Base-by-base conservation (phyloP, 2,329 filamentous ascomycete species). In the Talaromyces piceae region DNA sequence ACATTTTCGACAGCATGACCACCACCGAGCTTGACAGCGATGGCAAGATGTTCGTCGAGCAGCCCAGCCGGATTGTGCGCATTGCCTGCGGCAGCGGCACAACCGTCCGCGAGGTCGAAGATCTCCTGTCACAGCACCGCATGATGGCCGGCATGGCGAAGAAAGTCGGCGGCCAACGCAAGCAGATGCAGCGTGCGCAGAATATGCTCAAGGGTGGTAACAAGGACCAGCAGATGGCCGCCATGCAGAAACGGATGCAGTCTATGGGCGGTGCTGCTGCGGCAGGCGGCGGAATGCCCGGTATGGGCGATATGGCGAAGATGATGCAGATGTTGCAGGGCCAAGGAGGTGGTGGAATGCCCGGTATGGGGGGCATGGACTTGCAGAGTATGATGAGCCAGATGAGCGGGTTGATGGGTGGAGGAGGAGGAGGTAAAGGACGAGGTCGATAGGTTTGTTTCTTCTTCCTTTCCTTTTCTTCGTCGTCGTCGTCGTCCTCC, bases 71-170 rank as follows among this genome's bases (percentile, higher is more conserved):
- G 39, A 95, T 97, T 83, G 95, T 91, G 13, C 81, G 93, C 30
- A 85, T 98, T 45, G 93, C 93, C 0, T 82, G 84, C 48, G 93
- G 93, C 0, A 93, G 87, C 4, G 93, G 93, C 27, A 97, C 93
- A 0, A 88, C 82, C 33, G 93, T 98, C 2, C 82, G 82, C 22
- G 93, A 98, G 68, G 90, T 98, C 13, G 93, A 98, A 70, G 93
- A 98, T 64, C 77, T 98, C 5, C 80, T 98, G n/a, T 95, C 91
- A 0, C 93, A 98, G 72, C 91, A 97, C 68, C 85, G 88, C 61
- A 95, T 97, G 87, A 98, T 98, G 93, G 88, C 89, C 0, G 88
- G 88, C 53, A 96, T 98, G 90, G 93, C 93, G 45, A 98, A 97
- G 83, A 94, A 94, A 75, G 94, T 98, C 83, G 91, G 93, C 52